Conservation (phyloP, 768 basidiomycete genomes). For the Lactarius hengduanensis region DNA sequence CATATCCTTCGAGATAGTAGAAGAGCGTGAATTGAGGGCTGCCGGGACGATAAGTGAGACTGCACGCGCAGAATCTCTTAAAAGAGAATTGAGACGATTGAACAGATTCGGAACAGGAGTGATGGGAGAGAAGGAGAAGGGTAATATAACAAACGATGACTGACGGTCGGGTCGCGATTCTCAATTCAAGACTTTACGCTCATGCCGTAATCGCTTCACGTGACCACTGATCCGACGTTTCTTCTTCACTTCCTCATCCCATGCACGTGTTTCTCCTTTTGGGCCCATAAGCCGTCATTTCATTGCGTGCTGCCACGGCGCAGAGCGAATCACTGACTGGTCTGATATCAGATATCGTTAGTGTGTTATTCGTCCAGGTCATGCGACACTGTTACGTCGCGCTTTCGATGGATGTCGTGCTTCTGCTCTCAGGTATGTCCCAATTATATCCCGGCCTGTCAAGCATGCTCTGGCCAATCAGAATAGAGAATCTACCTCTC, state of each 20-base stretch:
- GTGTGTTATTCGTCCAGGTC: constrained; percentile 38
- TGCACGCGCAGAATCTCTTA: constrained; percentile 14
- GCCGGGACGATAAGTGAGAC: constrained; percentile 6
- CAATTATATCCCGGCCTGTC: not conserved
- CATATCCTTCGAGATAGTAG: constrained; percentile 13
- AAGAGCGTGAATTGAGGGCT: constrained; percentile 10
- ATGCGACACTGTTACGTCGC: constrained; percentile 38
- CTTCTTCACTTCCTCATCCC: not conserved
- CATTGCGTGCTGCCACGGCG: constrained; percentile 30
- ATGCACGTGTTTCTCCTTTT: constrained; percentile 2
- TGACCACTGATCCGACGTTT: not conserved
- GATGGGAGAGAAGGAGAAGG: not conserved
- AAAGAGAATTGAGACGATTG: not conserved
- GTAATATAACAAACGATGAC: not conserved
- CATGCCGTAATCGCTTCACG: not conserved
- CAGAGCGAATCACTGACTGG: constrained; percentile 38
- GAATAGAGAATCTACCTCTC: not conserved
- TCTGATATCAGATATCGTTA: constrained; percentile 38
- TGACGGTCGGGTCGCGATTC: no score
- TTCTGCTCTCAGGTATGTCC: not conserved
- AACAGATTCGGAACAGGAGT: constrained; percentile 15
- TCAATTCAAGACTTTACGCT: not conserved
- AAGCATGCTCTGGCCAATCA: not conserved
- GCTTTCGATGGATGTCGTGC: constrained; percentile 31
- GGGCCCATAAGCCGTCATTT: not conserved